A percentile compares a stretch with the other conserved stretches of the same genome.
Conservation (phyloP, 352 stramenopile genomes). For the Globisporangium splendens region DNA sequence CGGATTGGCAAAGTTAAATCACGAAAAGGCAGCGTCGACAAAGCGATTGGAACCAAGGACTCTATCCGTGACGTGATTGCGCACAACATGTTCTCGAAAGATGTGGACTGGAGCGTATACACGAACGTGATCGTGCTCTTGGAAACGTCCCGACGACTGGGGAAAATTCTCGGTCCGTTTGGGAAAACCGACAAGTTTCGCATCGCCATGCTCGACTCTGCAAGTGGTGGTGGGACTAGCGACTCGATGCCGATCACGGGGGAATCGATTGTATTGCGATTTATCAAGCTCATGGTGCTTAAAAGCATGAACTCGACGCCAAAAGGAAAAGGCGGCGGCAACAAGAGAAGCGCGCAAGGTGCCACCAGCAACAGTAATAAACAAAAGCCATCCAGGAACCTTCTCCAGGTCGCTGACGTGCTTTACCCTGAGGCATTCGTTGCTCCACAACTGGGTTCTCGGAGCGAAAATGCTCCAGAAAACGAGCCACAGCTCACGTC, state of each 20-base stretch:
- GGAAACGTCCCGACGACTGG: conserved; percentile 26
- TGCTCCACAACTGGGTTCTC: no score
- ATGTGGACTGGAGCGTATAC: conserved; percentile 71
- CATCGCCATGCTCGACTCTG: conserved; percentile 23
- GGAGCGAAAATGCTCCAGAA: no score
- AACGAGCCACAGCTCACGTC: no score
- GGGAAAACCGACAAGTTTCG: conserved; percentile 82
- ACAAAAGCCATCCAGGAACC: conserved; percentile 10
- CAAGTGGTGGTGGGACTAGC: neutral
- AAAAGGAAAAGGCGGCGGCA: conserved; percentile 4
- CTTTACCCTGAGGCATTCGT: conserved; percentile 50
- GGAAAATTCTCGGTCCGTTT: conserved; percentile 65
- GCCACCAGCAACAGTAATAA: neutral
- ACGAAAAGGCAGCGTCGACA: conserved; percentile 60
- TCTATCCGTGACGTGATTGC: conserved; percentile 38
- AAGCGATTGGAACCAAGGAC: conserved; percentile 19
- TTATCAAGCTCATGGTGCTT: conserved; percentile 48
- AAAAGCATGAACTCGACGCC: conserved; percentile 29
- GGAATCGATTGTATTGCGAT: conserved; percentile 51
- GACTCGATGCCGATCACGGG: conserved; percentile 19
- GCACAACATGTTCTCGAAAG: conserved; percentile 75
- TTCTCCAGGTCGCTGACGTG: conserved; percentile 39
- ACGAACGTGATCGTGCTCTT: conserved; percentile 46
- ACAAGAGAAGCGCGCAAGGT: neutral
- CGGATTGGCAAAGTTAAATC: conserved; percentile 65